Conservation (phyloP, 805 yeast species). For the Debaryomyces prosopidis region DNA sequence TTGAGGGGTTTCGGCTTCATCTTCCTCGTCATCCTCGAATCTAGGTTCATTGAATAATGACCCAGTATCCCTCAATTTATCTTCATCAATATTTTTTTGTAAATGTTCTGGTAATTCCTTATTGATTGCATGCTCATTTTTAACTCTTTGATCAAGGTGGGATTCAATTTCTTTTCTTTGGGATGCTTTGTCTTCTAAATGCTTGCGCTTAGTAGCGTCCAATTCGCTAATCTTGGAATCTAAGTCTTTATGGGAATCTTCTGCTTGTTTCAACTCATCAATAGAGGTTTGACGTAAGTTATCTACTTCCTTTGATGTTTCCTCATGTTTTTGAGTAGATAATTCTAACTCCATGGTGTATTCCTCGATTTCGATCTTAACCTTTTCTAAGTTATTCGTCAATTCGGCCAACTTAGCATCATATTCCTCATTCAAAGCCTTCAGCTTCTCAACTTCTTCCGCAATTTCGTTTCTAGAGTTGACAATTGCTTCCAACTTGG, state of each 20-base stretch:
- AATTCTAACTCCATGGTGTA: slow-evolving; percentile 33
- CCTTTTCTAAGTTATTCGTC: slow-evolving; percentile 42
- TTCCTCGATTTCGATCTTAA: slow-evolving; percentile 37
- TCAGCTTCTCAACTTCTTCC: slow-evolving; percentile 45
- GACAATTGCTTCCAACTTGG: slow-evolving; percentile 50
- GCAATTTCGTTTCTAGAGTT: slow-evolving; percentile 48
- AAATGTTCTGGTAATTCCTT: slow-evolving; percentile 54
- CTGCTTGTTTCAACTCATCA: slow-evolving; percentile 26
- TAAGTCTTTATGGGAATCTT: slow-evolving; percentile 33
- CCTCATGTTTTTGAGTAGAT: slow-evolving; percentile 37
- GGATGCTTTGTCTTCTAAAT: slow-evolving; percentile 33
- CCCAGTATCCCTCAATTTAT: slow-evolving; percentile 36
- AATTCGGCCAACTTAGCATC: slow-evolving; percentile 46
- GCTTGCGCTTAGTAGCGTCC: slow-evolving; percentile 38
- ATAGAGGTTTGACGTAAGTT: slow-evolving; percentile 28
- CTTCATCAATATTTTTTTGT: slow-evolving; percentile 35
- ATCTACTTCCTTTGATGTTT: slow-evolving; percentile 38
- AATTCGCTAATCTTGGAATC: slow-evolving; percentile 44
- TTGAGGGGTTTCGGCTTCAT: too few species aligned
- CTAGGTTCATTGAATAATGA: slow-evolving; percentile 26
- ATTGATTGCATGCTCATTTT: slow-evolving; percentile 50
- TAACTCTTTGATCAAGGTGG: slow-evolving; percentile 36
- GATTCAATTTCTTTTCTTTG: slow-evolving; percentile 34
- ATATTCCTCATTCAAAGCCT: slow-evolving; percentile 45
- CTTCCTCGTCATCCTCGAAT: too few species aligned